Base-by-base conservation (phyloP, 495 filamentous ascomycete species). In the Ramalina peruviana region DNA sequence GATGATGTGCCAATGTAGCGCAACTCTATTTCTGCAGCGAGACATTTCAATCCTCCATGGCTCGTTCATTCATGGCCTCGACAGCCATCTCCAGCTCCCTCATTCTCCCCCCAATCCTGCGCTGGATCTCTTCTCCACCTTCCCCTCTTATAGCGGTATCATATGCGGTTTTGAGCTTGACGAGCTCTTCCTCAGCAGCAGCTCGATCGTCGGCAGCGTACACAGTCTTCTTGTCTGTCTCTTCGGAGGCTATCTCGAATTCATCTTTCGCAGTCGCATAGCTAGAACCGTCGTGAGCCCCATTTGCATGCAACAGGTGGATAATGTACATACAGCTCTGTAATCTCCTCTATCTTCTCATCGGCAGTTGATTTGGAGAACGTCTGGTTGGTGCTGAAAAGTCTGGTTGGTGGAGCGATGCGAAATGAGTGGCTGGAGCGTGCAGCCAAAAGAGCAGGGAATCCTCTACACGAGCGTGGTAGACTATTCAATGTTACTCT, bases 171-270 rank as follows among this genome's bases (percentile, higher is more conserved):
- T 72, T 62, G 49, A 79, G 59, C 54, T 64, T 69, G 27, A 63
- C 65, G 46, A 79, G 47, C 54, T 75, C 74, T 49, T 72, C 67
- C 21, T 68, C 52, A 20, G 74, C 74, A 11, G 74, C 73, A n/a
- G 60, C 66, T 13, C 74, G 58, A 60, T 78, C 74, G 37, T 70
- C 70, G 16, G 60, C 62, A 7, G 73, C 74, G 53, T 77, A 78
- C 33, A 73, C 66, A 23, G 73, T 67, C 36, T 70, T 66, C 59
- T 73, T 73, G 43, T 70, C 67, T 9, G 74, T 78, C 51, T 76
- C 74, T 53, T 78, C 74, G 33, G 62, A 60, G 15, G 74, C 74
- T 46, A 78, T 75, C 42, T 78, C 73, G 61, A 78, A 78, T 50
- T 73, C 72, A 55, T 74, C 72, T 52, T 65, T 62, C 1, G 71